These are phyloP conservation scores for Bipolaris sorokiniana DNA, from an alignment of 2,329 filamentous ascomycete species.

Conservation along the genomic window DNA sequence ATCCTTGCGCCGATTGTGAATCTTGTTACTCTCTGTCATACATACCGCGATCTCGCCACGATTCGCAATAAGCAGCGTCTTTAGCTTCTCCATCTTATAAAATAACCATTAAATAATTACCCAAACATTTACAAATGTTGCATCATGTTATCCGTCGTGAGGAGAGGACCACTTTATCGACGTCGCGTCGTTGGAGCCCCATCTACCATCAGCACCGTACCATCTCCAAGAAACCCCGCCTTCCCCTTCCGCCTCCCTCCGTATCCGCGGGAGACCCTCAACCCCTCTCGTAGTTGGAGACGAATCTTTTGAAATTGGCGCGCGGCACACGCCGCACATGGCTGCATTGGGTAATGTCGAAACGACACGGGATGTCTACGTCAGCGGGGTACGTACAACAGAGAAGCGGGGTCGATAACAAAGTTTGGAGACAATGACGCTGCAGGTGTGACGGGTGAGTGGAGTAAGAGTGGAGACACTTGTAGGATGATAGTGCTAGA, in stretches of 20 bases:
- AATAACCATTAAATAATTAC: background rate
- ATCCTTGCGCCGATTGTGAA: background rate
- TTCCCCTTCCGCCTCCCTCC: slow-evolving; percentile 4
- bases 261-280: slow-evolving; percentile 4
- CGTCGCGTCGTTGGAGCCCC: background rate
- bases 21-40: background rate
- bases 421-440: slow-evolving; percentile 18
- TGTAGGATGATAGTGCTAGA: too few species aligned
- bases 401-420: slow-evolving; percentile 20
- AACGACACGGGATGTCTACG: slow-evolving; percentile 10
- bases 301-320: slow-evolving; percentile 13
- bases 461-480: slow-evolving; percentile 1
- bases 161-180: too few species aligned
- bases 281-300: slow-evolving; percentile 7
- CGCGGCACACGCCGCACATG: background rate
- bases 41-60: slow-evolving; percentile 62
- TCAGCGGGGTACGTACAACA: slow-evolving; percentile 16
- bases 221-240: slow-evolving; percentile 12
- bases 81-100: slow-evolving; percentile 51
- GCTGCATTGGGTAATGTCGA: too few species aligned
- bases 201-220: background rate
- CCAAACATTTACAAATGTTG: too few species aligned
- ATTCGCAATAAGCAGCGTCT: slow-evolving; percentile 64
- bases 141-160: background rate
- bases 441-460: slow-evolving; percentile 6